Conservation (phyloP, 768 basidiomycete genomes). For the Russula dissimulans region DNA sequence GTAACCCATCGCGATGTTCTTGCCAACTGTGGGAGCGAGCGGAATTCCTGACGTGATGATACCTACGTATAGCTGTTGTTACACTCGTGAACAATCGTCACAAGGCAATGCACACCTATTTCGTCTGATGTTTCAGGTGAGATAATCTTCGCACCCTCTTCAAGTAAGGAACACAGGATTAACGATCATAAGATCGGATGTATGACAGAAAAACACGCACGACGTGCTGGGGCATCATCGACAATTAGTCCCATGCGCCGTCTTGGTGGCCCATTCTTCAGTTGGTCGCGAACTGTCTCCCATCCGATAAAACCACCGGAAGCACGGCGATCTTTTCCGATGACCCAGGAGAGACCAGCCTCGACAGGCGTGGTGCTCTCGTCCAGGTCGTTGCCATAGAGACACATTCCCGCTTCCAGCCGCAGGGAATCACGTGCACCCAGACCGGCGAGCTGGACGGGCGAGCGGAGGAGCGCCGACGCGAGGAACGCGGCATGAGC, state of each 20-base stretch:
- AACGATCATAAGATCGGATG: neutral
- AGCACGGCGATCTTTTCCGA: conserved; percentile 78
- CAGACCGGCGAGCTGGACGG: conserved; percentile 80
- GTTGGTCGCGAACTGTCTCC: conserved; percentile 57
- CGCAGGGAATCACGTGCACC: conserved; percentile 92
- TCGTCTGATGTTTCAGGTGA: conserved; percentile 42
- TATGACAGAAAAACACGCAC: conserved; percentile 35
- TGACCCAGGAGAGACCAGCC: conserved; percentile 88
- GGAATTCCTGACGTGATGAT: conserved; percentile 91
- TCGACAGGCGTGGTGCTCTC: conserved; percentile 83
- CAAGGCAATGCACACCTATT: conserved; percentile 43
- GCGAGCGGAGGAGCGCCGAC: conserved; percentile 45
- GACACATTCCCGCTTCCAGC: conserved; percentile 92
- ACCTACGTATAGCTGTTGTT: conserved; percentile 33
- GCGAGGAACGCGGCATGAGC: conserved; percentile 65
- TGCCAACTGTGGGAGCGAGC: conserved; percentile 67
- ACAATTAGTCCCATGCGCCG: conserved; percentile 77
- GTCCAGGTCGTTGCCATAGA: conserved; percentile 91
- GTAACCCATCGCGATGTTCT: conserved; percentile 97
- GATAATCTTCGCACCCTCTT: conserved; percentile 76
- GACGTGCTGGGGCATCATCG: conserved; percentile 78
- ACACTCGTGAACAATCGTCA: neutral
- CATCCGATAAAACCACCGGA: conserved; percentile 71
- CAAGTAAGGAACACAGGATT: conserved; percentile 4
- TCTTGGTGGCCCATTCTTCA: conserved; percentile 70